Base-by-base conservation (phyloP, 73 alveolate species). In the Effrenium voratum region DNA sequence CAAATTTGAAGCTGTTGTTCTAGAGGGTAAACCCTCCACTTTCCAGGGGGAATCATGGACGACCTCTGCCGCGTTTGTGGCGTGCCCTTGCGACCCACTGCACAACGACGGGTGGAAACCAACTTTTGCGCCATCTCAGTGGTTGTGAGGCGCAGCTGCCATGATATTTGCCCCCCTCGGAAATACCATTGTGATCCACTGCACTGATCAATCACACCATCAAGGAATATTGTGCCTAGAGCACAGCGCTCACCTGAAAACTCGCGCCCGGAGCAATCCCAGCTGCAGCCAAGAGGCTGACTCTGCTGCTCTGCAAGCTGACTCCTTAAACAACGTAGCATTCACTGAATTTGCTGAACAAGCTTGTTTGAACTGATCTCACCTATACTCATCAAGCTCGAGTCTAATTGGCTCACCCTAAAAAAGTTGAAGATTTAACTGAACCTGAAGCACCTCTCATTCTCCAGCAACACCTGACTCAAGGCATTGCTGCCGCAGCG, bases 271-370 rank as follows among this genome's bases (percentile, higher is more conserved):
- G n/a, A n/a, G n/a, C n/a, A n/a, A n/a, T n/a, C n/a, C n/a, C n/a
- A n/a, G n/a, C n/a, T n/a, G n/a, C n/a, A n/a, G n/a, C 86, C 40
- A 38, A 75, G 59, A 30, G 57, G 57, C 86, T 75, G 86, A 24
- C 59, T 75, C 86, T 75, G 59, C 24, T 38, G 86, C 40, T 75
- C 40, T 4, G 86, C 38, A 57, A 38, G 24, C 24, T 75, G 86
- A 13, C 43, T 75, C 86, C 86, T 75, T 12, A 16, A 49, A 46
- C 38, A 49, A 55, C 30, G 22, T 55, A 22, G 68, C 12, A 15
- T 55, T 22, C 30, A 15, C 22, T 22, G 68, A 15, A 55, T 22
- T 15, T 55, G 68, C 22, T 55, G 68, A 55, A 55, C 12, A 22
- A 12, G 22, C 68, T 15, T 15, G 68, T n/a, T 55, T 22, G 68